These are phyloP conservation scores for Metarhizium rileyi DNA, from an alignment of 2,329 filamentous ascomycete genomes.

Conservation along the genomic window DNA sequence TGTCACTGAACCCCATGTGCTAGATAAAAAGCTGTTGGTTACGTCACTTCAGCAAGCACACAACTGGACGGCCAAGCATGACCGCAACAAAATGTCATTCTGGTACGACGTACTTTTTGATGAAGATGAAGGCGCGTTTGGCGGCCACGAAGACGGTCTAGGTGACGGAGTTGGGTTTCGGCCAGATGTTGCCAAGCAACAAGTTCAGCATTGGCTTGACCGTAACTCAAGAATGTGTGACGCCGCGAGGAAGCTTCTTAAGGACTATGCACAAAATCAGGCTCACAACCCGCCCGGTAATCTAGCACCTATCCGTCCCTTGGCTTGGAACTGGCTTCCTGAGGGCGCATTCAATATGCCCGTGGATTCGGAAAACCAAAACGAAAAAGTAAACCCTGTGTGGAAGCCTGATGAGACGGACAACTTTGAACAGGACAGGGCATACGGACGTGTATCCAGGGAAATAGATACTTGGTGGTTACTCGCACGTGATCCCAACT, in stretches of 20 bases:
- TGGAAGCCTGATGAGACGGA: conserved; percentile 44
- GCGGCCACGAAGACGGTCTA: conserved; percentile 41
- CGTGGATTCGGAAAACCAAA: conserved; percentile 24
- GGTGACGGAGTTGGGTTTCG: conserved; percentile 43
- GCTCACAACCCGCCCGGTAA: conserved; percentile 39
- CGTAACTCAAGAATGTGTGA: conserved; percentile 50
- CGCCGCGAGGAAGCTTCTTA: conserved; percentile 43
- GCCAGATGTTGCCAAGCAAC: conserved; percentile 46
- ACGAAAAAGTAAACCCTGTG: conserved; percentile 35
- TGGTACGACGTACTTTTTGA: conserved; percentile 59
- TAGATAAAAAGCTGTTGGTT: conserved; percentile 57
- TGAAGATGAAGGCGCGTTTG: conserved; percentile 39
- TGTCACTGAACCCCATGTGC: conserved; percentile 2
- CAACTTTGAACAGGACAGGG: conserved; percentile 49
- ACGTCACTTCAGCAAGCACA: conserved; percentile 57
- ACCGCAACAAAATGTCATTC: conserved; percentile 60
- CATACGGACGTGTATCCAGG: conserved; percentile 51
- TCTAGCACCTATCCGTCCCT: conserved; percentile 38
- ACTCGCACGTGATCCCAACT: conserved; percentile 49
- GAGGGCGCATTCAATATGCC: conserved; percentile 22
- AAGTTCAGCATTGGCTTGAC: conserved; percentile 53
- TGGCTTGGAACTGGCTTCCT: conserved; percentile 48
- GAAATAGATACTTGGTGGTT: conserved; percentile 60
- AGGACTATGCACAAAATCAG: conserved; percentile 42
- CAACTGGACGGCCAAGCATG: conserved; percentile 61